phyloP scores from a whole-genome alignment of 2,329 filamentous ascomycete species.

The Fusarium falciforme region DNA sequence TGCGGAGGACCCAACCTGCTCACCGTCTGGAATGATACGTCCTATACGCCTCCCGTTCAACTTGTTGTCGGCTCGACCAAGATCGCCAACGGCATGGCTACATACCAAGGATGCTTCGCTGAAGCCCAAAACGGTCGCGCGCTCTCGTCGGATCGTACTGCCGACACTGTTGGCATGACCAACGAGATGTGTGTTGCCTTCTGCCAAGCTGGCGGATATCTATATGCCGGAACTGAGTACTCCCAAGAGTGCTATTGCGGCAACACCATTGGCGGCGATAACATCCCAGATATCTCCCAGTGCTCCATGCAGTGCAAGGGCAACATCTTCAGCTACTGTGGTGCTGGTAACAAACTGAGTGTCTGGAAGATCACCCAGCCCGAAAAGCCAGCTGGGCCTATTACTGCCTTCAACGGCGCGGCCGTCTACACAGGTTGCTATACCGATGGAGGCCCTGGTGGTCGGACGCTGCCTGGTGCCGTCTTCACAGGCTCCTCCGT shows the following conservation, averaged over 20 bases:
- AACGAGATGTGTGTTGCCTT: constrained; percentile 44
- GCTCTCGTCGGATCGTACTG: constrained; percentile 27
- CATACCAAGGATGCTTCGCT: constrained; percentile 35
- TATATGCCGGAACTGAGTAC: constrained; percentile 52
- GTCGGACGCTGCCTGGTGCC: constrained; percentile 30
- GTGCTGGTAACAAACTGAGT: constrained; percentile 37
- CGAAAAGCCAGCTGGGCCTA: constrained; percentile 18
- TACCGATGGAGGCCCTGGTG: constrained; percentile 37
- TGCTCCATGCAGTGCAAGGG: constrained; percentile 44
- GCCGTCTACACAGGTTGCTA: constrained; percentile 34
- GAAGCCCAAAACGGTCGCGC: constrained; percentile 28
- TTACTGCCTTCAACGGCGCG: constrained; percentile 27
- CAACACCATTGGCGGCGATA: constrained; percentile 30
- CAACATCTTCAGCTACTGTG: constrained; percentile 38
- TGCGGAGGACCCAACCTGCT: constrained; percentile 35
- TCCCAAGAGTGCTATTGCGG: constrained; percentile 50
- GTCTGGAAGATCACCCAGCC: constrained; percentile 36
- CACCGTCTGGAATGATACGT: constrained; percentile 39
- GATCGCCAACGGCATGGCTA: constrained; percentile 29
- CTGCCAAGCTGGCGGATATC: constrained; percentile 45
- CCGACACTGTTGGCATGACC: constrained; percentile 36
- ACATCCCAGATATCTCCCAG: constrained; percentile 32
- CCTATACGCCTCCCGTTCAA: constrained; percentile 23
- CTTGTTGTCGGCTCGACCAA: constrained; percentile 32
- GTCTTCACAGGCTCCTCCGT: constrained; percentile 32